Evolutionary conservation across 1,284 basidiomycete species (phyloP).

Genomic region (Mixia osmundae): DNA sequence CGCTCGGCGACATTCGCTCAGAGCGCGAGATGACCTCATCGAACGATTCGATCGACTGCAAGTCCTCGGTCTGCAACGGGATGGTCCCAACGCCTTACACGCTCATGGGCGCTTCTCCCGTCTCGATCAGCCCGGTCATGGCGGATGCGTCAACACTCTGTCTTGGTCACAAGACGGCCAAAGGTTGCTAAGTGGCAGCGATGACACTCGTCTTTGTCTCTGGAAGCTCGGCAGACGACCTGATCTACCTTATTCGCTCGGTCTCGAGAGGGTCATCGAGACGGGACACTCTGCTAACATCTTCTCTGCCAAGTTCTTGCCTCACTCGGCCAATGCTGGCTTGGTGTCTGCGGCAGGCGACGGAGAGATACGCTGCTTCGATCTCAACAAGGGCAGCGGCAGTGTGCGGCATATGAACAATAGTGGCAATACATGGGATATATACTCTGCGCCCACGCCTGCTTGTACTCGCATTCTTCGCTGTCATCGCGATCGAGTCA

Average conservation of each 20-base stretch:
- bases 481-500: constrained; percentile 25
- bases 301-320: constrained; percentile 63
- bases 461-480: constrained; percentile 17
- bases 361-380: constrained; percentile 54
- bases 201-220: constrained; percentile 16
- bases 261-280: constrained; percentile 1
- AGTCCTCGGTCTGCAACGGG: too few species aligned
- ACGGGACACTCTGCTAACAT: constrained; percentile 72
- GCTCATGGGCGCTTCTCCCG: too few species aligned
- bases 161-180: constrained; percentile 10
- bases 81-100: too few species aligned
- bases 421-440: constrained; percentile 1
- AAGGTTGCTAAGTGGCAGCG: constrained; percentile 11
- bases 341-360: constrained; percentile 27
- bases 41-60: too few species aligned
- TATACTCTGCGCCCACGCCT: background rate
- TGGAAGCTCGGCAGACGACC: constrained; percentile 10
- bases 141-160: constrained; percentile 14
- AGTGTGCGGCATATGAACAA: background rate
- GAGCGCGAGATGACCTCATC: too few species aligned
- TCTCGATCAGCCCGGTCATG: too few species aligned
- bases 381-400: constrained; percentile 25
- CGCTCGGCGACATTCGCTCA: too few species aligned
- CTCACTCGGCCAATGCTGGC: constrained; percentile 22
- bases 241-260: background rate